Percentiles rank a stretch among this genome's conserved stretches.
Conservation (phyloP, 1,139 yeast genomes). For the Barnettozyma hawaiiensis region DNA sequence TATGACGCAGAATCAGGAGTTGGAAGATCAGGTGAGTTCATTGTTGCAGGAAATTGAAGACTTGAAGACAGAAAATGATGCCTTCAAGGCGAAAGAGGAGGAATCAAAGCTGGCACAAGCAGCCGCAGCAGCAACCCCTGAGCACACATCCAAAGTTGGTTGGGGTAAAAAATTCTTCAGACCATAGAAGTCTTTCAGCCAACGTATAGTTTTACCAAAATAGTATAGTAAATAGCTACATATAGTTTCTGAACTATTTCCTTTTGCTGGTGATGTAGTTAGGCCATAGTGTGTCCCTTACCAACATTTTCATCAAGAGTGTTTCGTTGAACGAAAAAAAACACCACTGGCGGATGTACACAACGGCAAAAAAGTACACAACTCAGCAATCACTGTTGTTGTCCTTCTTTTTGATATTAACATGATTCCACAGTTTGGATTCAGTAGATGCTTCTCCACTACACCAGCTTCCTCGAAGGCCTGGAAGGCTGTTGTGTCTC, state of each 20-base stretch:
- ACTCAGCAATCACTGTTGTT: not conserved
- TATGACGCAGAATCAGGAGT: constrained; percentile 46
- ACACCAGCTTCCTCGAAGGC: constrained; percentile 9
- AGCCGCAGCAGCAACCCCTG: not conserved
- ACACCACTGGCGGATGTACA: too few relatives aligned
- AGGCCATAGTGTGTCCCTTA: not conserved
- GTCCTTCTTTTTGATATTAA: too few relatives aligned
- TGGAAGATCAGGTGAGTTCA: constrained; percentile 41
- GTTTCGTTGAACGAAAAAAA: not conserved
- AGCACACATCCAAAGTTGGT: constrained; percentile 6
- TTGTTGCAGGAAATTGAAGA: constrained; percentile 28
- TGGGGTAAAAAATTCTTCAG: constrained; percentile 21
- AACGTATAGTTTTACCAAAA: not conserved
- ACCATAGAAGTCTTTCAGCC: not conserved
- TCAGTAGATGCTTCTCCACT: constrained; percentile 20
- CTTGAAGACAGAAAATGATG: constrained; percentile 14
- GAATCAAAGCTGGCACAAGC: not conserved
- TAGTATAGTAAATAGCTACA: not conserved
- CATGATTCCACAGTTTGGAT: constrained; percentile 16
- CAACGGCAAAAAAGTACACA: not conserved
- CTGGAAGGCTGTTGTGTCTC: constrained; percentile 22
- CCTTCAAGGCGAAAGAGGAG: not conserved
- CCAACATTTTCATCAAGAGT: not conserved
- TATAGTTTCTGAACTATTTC: too few relatives aligned
- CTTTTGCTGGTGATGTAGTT: too few relatives aligned